Conservation (phyloP, 202 grass and related monocot species). For the Setaria italica region DNA sequence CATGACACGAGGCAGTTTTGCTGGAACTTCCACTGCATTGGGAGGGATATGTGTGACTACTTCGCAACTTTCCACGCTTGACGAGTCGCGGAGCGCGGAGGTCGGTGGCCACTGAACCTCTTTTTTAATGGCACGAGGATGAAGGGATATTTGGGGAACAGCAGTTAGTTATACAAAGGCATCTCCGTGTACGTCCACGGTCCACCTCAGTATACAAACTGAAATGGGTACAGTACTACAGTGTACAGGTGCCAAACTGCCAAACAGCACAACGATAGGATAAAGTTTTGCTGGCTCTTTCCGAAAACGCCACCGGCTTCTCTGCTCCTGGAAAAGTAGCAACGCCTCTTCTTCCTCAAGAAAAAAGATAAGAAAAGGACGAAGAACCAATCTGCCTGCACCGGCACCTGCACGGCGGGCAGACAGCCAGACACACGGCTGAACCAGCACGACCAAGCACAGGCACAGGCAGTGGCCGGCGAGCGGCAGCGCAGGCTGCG, state of each 20-base stretch:
- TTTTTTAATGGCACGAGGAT: background rate
- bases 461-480: background rate
- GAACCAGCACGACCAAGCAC: background rate
- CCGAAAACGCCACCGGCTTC: background rate
- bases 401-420: background rate
- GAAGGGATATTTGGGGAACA: constrained; percentile 21
- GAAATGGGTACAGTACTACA: background rate
- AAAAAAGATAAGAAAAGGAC: background rate
- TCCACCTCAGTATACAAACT: background rate
- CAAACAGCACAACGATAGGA: background rate
- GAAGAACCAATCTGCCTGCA: background rate
- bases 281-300: background rate
- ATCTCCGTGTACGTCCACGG: background rate
- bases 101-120: background rate
- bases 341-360: background rate
- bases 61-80: background rate
- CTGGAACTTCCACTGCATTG: background rate
- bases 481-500: too few species aligned
- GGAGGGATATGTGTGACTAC: background rate
- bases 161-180: background rate
- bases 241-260: background rate
- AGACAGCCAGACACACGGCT: background rate
- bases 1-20: background rate
- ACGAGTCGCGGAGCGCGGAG: background rate
- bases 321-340: background rate